Conservation (phyloP, 163 green algal genomes). For the Volvox carteri region DNA sequence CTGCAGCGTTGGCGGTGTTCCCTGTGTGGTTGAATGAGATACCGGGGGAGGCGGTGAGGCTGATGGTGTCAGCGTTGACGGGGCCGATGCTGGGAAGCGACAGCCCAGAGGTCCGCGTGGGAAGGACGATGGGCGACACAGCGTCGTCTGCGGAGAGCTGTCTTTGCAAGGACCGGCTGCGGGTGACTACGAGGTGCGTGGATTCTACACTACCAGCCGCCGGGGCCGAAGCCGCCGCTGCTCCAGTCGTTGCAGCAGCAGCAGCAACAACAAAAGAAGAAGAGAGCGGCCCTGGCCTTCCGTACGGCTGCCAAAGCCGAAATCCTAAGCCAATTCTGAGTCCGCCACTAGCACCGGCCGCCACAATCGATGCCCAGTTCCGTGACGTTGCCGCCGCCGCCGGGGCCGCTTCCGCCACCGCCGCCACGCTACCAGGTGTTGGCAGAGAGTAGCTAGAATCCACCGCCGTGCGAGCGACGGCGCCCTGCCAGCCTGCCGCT, state of each 20-base stretch:
- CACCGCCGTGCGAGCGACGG: background rate
- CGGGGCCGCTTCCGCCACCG: background rate
- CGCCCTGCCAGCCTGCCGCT: background rate
- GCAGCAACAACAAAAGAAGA: background rate
- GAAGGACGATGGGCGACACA: background rate
- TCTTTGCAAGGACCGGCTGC: background rate
- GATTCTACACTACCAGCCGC: too few species aligned
- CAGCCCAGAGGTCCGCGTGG: background rate
- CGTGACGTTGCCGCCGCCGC: background rate
- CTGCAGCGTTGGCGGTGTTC: too few species aligned
- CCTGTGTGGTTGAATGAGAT: background rate
- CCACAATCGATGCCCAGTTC: background rate
- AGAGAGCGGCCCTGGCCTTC: background rate
- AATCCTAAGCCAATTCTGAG: background rate
- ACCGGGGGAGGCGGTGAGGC: too few species aligned
- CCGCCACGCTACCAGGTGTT: background rate
- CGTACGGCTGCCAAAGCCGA: background rate
- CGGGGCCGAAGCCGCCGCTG: background rate
- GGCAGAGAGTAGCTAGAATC: background rate
- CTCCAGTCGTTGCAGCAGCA: background rate
- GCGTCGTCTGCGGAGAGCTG: slow-evolving; percentile 8
- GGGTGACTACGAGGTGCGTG: background rate
- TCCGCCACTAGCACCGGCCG: background rate
- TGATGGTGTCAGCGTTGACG: background rate
- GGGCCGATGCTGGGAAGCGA: background rate